Evolutionary conservation across 2,329 filamentous ascomycete species (phyloP).

Genomic region (Apiospora saccharicola): DNA sequence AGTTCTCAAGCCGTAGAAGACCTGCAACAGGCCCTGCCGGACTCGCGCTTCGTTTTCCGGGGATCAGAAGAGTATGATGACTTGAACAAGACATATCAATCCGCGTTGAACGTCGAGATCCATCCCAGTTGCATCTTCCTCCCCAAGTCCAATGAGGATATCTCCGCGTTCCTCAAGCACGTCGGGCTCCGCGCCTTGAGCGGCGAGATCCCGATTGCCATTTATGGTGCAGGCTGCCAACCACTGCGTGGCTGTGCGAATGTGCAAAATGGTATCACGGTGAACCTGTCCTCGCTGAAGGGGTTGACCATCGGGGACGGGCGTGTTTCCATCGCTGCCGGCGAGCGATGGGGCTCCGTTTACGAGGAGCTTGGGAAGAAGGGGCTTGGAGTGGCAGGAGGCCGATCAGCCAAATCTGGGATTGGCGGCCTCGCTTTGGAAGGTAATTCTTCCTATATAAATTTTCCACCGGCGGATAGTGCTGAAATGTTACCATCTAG

Average conservation of each 20-base stretch:
- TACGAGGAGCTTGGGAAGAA: slow-evolving; percentile 27
- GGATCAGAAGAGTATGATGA: background rate
- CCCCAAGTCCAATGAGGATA: slow-evolving; percentile 22
- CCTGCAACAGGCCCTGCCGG: background rate
- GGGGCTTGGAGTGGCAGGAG: slow-evolving; percentile 27
- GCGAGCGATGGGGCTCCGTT: slow-evolving; percentile 29
- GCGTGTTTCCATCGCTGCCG: slow-evolving; percentile 26
- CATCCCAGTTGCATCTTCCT: slow-evolving; percentile 14
- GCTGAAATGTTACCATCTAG: background rate
- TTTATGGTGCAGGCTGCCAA: slow-evolving; percentile 25
- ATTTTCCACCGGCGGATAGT: too few relatives aligned
- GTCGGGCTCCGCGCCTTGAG: slow-evolving; percentile 12
- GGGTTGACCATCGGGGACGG: slow-evolving; percentile 26
- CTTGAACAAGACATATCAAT: background rate
- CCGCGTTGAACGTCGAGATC: background rate
- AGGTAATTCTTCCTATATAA: slow-evolving; percentile 6
- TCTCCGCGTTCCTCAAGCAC: slow-evolving; percentile 21
- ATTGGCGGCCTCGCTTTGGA: slow-evolving; percentile 28
- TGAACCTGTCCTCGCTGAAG: slow-evolving; percentile 26
- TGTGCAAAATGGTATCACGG: slow-evolving; percentile 31
- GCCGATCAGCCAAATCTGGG: slow-evolving; percentile 26
- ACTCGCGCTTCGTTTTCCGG: background rate
- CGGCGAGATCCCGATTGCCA: slow-evolving; percentile 15
- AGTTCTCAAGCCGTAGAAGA: background rate
- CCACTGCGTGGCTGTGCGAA: slow-evolving; percentile 27